These are phyloP conservation scores for Punctularia strigosozonata DNA, from an alignment of 768 basidiomycete species.

Conservation along the genomic window DNA sequence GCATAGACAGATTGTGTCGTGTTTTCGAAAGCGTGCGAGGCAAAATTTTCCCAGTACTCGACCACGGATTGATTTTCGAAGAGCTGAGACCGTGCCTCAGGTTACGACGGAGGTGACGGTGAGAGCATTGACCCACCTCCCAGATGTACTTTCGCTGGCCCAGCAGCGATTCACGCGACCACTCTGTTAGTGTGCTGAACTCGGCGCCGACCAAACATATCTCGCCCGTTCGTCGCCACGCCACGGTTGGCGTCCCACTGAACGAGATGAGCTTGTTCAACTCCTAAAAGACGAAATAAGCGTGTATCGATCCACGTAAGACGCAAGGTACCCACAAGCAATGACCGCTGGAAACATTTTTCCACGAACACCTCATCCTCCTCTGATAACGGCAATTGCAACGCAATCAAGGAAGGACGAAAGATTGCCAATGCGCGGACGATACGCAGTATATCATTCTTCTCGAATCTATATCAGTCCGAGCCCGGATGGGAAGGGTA, in stretches of 20 bases:
- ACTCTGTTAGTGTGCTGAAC: conserved; percentile 89
- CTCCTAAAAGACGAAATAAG: conserved; percentile 41
- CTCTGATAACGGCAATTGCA: conserved; percentile 94
- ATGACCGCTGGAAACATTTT: conserved; percentile 86
- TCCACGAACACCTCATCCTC: conserved; percentile 97
- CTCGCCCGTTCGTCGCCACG: conserved; percentile 97
- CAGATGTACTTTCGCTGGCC: conserved; percentile 50
- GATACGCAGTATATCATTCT: conserved; percentile 89
- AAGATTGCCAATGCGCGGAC: conserved; percentile 92
- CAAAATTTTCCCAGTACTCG: conserved; percentile 95
- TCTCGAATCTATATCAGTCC: conserved; percentile 93
- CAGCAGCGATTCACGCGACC: conserved; percentile 75
- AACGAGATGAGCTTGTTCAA: conserved; percentile 95
- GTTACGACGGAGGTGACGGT: conserved; percentile 2
- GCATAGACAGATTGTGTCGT: conserved; percentile 93
- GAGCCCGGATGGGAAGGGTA: too few species aligned
- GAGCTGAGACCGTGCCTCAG: conserved; percentile 33
- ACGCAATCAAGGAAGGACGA: conserved; percentile 90
- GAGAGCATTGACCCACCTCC: conserved; percentile 31
- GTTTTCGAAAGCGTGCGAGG: conserved; percentile 94
- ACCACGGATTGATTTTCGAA: conserved; percentile 95
- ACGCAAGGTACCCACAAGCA: conserved; percentile 47
- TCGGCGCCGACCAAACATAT: conserved; percentile 95
- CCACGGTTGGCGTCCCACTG: conserved; percentile 93
- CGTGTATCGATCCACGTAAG: conserved; percentile 4